Conservation (phyloP, 305 asterid genomes). For the Rubia tinctorum region DNA sequence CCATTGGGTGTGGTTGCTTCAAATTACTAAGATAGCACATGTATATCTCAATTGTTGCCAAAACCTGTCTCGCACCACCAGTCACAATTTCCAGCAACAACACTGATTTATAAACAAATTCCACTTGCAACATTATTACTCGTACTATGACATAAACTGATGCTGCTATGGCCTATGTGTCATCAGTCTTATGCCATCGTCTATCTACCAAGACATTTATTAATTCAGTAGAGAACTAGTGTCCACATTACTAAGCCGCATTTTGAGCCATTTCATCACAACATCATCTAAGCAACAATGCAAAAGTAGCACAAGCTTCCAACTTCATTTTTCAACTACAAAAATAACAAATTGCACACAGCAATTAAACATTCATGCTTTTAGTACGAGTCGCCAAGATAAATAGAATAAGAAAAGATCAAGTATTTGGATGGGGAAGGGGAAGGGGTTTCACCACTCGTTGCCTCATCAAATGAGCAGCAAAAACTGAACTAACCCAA, state of each 20-base stretch:
- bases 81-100: neutral
- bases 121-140: neutral
- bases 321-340: too few relatives aligned
- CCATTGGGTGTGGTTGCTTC: neutral
- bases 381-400: neutral
- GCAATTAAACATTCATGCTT: neutral
- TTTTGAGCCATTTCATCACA: too few relatives aligned
- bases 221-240: too few relatives aligned
- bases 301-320: too few relatives aligned
- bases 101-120: neutral
- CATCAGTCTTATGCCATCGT: too few relatives aligned
- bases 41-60: neutral
- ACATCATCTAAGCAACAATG: too few relatives aligned
- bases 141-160: too few relatives aligned
- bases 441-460: neutral
- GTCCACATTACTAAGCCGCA: too few relatives aligned
- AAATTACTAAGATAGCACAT: conserved; percentile 2
- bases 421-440: neutral
- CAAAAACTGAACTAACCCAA: neutral
- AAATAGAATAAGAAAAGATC: neutral
- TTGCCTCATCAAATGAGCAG: neutral
- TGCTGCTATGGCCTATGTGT: too few relatives aligned
- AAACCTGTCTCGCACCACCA: too few relatives aligned
- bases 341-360: too few relatives aligned
- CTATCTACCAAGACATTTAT: too few relatives aligned